Evolutionary conservation across 441 rosid genomes (phyloP).

Genomic region (Codiaeum variegatum): DNA sequence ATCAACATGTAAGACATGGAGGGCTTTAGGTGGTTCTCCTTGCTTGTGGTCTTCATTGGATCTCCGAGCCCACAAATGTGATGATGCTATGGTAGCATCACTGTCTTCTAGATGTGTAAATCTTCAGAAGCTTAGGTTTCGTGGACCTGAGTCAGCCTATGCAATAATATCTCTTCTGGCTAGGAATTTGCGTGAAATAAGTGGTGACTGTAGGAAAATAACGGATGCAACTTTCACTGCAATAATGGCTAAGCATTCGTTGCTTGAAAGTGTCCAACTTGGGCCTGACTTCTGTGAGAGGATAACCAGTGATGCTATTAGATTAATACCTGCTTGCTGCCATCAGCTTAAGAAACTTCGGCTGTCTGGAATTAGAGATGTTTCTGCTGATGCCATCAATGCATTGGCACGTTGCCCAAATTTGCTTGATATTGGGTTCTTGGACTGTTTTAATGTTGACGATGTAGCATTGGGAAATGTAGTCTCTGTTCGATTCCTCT

Average conservation of each 20-base stretch:
- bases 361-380: constrained; percentile 45
- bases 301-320: constrained; percentile 46
- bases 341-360: constrained; percentile 39
- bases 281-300: constrained; percentile 44
- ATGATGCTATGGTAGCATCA: constrained; percentile 25
- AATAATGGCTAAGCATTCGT: constrained; percentile 42
- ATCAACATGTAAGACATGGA: constrained; percentile 40
- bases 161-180: constrained; percentile 41
- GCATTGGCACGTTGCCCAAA: constrained; percentile 38
- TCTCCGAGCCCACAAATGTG: constrained; percentile 37
- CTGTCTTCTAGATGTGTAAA: constrained; percentile 36
- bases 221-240: constrained; percentile 50
- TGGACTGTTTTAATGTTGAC: constrained; percentile 36
- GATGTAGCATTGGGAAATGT: constrained; percentile 44
- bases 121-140: constrained; percentile 38
- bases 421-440: constrained; percentile 42
- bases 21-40: constrained; percentile 36
- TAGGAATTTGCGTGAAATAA: constrained; percentile 35
- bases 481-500: constrained; percentile 35
- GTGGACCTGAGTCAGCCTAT: constrained; percentile 45
- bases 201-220: constrained; percentile 42
- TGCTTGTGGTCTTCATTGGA: constrained; percentile 48
- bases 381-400: constrained; percentile 43
- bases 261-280: constrained; percentile 44
- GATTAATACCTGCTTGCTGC: constrained; percentile 45